Evolutionary conservation across 345 rosid genomes (phyloP).

Genomic region (Bruguiera sexangula): DNA sequence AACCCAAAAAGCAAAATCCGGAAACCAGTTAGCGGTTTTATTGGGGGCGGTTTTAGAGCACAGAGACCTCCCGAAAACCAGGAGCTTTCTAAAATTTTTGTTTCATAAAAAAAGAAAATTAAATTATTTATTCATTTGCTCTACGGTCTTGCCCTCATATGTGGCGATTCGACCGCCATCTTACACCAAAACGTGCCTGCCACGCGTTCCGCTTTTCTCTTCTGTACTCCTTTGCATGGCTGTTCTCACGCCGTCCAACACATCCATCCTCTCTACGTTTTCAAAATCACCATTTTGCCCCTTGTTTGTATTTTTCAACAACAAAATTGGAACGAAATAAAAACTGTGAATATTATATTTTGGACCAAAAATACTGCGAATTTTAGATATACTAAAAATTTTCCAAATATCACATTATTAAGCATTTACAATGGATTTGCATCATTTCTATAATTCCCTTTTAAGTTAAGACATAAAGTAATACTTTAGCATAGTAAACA

Average conservation of each 20-base stretch:
- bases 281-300: conserved; percentile 18
- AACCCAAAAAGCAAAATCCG: conserved; percentile 8
- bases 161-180: conserved; percentile 94
- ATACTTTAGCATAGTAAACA: too few species aligned
- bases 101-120: conserved; percentile 13
- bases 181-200: conserved; percentile 42
- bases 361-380: background rate
- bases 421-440: too few species aligned
- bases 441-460: too few species aligned
- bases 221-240: conserved; percentile 51
- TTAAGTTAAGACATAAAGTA: too few species aligned
- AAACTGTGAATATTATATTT: background rate
- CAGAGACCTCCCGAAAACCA: conserved; percentile 60
- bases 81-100: conserved; percentile 32
- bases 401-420: too few species aligned
- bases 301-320: background rate
- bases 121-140: conserved; percentile 20
- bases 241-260: conserved; percentile 10
- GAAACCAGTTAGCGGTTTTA: conserved; percentile 45
- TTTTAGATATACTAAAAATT: too few species aligned
- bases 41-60: conserved; percentile 26
- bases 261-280: background rate
- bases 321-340: background rate
- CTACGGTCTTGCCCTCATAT: conserved; percentile 23
- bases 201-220: conserved; percentile 51